Conservation (phyloP, 306 rosid species). For the Benincasa hispida region DNA sequence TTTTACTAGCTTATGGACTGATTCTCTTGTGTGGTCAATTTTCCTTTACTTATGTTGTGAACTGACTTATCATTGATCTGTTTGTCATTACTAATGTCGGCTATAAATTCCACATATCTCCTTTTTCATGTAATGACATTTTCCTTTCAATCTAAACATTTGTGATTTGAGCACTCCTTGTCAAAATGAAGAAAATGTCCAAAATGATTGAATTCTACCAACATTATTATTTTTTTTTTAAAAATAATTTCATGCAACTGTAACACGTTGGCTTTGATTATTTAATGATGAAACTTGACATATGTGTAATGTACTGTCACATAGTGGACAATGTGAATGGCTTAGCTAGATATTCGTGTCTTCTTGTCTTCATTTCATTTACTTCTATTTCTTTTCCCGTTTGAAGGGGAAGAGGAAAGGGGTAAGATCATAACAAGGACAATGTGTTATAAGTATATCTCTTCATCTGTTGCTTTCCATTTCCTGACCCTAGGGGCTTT, state of each 20-base stretch:
- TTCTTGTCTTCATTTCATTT: not conserved
- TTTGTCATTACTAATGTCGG: not conserved
- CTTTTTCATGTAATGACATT: not conserved
- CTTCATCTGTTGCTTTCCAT: slow-evolving; percentile 3
- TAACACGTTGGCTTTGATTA: not conserved
- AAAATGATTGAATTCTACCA: not conserved
- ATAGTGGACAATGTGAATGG: not conserved
- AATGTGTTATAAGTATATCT: not conserved
- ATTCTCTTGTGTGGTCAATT: not conserved
- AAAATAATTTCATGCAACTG: not conserved
- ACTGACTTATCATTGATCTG: not conserved
- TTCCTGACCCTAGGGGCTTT: slow-evolving; percentile 47
- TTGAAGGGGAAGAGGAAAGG: not conserved
- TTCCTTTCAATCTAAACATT: not conserved
- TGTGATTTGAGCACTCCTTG: not conserved
- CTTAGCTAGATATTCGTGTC: slow-evolving; percentile 3
- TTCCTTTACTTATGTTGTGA: not conserved
- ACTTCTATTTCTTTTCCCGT: not conserved
- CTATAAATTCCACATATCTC: not conserved
- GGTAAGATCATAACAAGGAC: not conserved
- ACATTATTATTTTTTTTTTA: not conserved
- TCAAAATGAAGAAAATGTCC: not conserved
- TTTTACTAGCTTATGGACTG: not conserved
- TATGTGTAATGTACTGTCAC: not conserved
- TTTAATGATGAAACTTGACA: slow-evolving; percentile 2